Conservation (phyloP, 2,329 filamentous ascomycete species). For the Periglandula ipomoeae region DNA sequence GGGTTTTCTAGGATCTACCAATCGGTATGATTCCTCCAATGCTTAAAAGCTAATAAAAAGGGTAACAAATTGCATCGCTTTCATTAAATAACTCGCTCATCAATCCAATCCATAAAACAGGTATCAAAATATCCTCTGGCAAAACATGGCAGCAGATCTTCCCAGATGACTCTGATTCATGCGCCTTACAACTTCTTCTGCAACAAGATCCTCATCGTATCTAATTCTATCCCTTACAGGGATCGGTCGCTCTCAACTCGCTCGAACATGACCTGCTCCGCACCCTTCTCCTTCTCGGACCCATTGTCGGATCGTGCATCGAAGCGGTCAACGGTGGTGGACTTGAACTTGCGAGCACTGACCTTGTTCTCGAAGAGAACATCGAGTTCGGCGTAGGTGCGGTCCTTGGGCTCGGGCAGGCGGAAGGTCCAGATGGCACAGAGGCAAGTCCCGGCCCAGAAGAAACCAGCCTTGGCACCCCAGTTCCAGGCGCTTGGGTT, state of each 20-base stretch:
- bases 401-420: constrained; percentile 44
- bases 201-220: neutral
- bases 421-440: constrained; percentile 42
- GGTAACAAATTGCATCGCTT: neutral
- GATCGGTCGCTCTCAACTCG: constrained; percentile 6
- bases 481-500: constrained; percentile 37
- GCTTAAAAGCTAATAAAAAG: neutral
- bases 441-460: constrained; percentile 35
- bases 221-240: neutral
- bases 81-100: neutral
- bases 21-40: neutral
- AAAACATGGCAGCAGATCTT: too few relatives aligned
- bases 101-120: neutral
- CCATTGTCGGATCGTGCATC: constrained; percentile 11
- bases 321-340: constrained; percentile 19
- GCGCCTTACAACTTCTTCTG: neutral
- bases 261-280: constrained; percentile 10
- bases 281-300: constrained; percentile 14
- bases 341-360: constrained; percentile 32
- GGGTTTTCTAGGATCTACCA: neutral
- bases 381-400: constrained; percentile 47
- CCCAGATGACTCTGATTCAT: too few relatives aligned
- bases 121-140: neutral
- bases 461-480: constrained; percentile 38
- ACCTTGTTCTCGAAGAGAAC: constrained; percentile 39